Base-by-base conservation (phyloP, 106 monocot genomes). In the Dioscorea dumetorum region DNA sequence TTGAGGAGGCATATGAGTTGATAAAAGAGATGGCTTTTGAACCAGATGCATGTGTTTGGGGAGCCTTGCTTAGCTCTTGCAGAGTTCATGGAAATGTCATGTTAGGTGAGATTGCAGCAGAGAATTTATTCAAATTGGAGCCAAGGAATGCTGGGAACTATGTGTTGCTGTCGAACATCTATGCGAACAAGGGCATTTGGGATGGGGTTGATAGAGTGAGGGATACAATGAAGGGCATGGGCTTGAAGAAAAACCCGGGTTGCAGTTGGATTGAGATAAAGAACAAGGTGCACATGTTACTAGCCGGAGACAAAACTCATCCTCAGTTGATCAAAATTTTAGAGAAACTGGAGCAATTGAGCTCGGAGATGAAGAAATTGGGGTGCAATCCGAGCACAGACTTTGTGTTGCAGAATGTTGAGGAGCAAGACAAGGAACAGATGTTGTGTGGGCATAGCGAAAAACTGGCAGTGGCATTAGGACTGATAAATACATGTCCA, bases 371-470 rank as follows among this genome's bases (percentile, higher is more conserved):
- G 94, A 84, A 74, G 61, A 77, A 24, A 62, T 20, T 73, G 4
- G 89, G 94, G 2, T 84, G 76, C 73, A 58, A 62, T 3, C 89
- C 94, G 8, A 77, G 77, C 60, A 90, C 78, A 3, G 76, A 71
- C 58, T 74, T 82, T 52, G 94, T 84, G 18, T 62, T 94, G 86
- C 94, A 90, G 20, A 87, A 94, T 77, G 86, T 94, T 12, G 94
- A 94, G 76, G 94, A 94, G 66, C 89, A 94, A 68, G 94, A 94
- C 22, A 94, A 94, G 76, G 94, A 94, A 72, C 77, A 86, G 33
- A 90, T 94, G 51, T 63, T 94, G 48, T 89, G 84, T 34, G 94
- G 81, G 51, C 89, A 90, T 60, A 90, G 94, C 59, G 94, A 94
- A 82, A 94, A 87, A 73, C 48, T 94, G 75, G 94, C 89, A 5